Percentiles rank a stretch among this genome's conserved stretches.
Conservation (phyloP, 768 basidiomycete species). For the Lactarius hengduanensis region DNA sequence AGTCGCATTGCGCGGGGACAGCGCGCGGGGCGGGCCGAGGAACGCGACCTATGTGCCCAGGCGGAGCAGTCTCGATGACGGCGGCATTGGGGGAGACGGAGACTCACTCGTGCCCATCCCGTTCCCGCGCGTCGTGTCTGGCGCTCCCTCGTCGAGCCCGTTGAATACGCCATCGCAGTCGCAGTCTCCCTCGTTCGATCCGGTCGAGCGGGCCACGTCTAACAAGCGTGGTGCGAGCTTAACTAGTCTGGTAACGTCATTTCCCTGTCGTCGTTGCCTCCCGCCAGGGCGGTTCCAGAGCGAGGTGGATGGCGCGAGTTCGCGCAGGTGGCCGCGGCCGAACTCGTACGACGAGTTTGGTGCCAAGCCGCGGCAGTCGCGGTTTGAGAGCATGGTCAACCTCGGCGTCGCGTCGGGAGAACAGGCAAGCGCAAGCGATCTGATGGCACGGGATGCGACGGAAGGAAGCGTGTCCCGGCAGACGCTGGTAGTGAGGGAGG, state of each 20-base stretch:
- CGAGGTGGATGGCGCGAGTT: conserved; percentile 59
- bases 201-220: neutral
- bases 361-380: conserved; percentile 50
- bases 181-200: conserved; percentile 5
- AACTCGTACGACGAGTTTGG: conserved; percentile 69
- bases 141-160: conserved; percentile 39
- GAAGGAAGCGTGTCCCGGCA: conserved; percentile 59
- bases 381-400: conserved; percentile 74
- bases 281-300: conserved; percentile 68
- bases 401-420: conserved; percentile 46
- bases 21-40: conserved; percentile 32
- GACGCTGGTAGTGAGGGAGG: conserved; percentile 73
- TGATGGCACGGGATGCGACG: conserved; percentile 57
- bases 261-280: conserved; percentile 38
- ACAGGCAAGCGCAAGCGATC: conserved; percentile 63
- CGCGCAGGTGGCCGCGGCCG: conserved; percentile 55
- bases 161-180: conserved; percentile 15
- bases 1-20: conserved; percentile 56
- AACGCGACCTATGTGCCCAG: conserved; percentile 20
- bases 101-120: conserved; percentile 49
- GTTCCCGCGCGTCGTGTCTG: conserved; percentile 62
- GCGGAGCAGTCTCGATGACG: conserved; percentile 19
- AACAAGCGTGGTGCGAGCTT: no score
- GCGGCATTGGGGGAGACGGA: conserved; percentile 21
- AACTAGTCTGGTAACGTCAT: no score